Evolutionary conservation across 768 basidiomycete genomes (phyloP).

Genomic region (Lepiota brunneoincarnata): DNA sequence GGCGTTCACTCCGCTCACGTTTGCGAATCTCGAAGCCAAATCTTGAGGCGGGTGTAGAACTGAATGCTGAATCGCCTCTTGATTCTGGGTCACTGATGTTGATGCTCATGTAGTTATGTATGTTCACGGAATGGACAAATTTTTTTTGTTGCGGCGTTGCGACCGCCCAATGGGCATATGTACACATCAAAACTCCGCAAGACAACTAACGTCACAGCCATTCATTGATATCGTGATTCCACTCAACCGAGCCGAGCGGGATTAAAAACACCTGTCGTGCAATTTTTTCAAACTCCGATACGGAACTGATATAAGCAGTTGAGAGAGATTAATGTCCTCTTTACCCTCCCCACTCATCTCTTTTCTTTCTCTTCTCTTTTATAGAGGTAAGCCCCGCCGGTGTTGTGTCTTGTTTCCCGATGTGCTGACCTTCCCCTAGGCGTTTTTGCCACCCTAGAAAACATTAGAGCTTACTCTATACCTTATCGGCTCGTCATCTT

Average conservation of each 20-base stretch:
- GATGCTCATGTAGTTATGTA: background rate
- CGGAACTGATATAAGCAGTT: constrained; percentile 27
- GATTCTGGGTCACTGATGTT: background rate
- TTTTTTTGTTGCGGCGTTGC: constrained; percentile 3
- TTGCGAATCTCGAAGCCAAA: constrained; percentile 37
- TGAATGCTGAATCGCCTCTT: background rate
- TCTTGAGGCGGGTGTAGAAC: constrained; percentile 24
- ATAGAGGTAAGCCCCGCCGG: constrained; percentile 34
- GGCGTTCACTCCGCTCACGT: constrained; percentile 49
- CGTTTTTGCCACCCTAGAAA: constrained; percentile 34
- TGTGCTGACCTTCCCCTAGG: constrained; percentile 21
- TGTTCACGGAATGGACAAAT: constrained; percentile 1
- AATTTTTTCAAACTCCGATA: constrained; percentile 43
- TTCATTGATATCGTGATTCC: constrained; percentile 8
- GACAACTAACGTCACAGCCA: background rate
- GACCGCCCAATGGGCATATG: background rate
- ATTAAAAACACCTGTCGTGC: constrained; percentile 10
- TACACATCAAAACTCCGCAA: background rate
- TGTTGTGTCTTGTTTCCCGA: background rate
- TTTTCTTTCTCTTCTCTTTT: constrained; percentile 29
- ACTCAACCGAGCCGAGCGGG: constrained; percentile 7
- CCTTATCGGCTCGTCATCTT: constrained; percentile 51
- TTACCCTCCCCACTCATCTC: constrained; percentile 33
- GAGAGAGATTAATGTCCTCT: constrained; percentile 26
- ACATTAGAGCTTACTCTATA: constrained; percentile 68